A percentile compares a stretch with the other conserved stretches of the same genome.
Conservation (phyloP, 2,329 filamentous ascomycete species). For the Penicillium palitans region DNA sequence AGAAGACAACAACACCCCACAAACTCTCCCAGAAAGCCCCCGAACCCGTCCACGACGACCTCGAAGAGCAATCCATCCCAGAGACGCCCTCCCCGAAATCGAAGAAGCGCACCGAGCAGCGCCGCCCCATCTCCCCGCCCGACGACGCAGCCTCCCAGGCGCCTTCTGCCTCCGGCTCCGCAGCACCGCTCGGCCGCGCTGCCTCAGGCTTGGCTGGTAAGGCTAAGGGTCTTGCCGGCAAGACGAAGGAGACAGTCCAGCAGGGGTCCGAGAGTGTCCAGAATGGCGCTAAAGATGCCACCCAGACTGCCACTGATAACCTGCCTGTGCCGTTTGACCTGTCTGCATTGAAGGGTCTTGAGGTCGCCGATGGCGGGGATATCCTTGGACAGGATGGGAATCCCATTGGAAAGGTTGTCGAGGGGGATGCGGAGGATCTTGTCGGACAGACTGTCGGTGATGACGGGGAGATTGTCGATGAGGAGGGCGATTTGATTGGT, state of each 20-base stretch:
- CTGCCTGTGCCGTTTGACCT: conserved; percentile 34
- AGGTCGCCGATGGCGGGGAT: conserved; percentile 40
- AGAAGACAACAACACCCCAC: conserved; percentile 23
- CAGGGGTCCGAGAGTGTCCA: conserved; percentile 12
- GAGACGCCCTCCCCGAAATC: conserved; percentile 27
- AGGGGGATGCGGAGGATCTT: conserved; percentile 45
- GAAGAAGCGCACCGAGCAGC: conserved; percentile 29
- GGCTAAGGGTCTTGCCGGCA: conserved; percentile 18
- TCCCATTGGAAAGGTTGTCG: conserved; percentile 41
- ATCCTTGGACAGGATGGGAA: conserved; percentile 39
- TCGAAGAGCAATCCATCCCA: conserved; percentile 20
- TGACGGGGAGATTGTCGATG: conserved; percentile 35
- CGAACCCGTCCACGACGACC: conserved; percentile 22
- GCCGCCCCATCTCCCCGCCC: conserved; percentile 23
- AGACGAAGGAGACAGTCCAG: conserved; percentile 20
- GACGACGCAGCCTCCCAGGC: conserved; percentile 30
- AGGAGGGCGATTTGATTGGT: conserved; percentile 40
- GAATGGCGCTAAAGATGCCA: neutral
- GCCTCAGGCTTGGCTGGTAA: conserved; percentile 21
- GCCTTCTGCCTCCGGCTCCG: conserved; percentile 26
- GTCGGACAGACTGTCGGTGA: conserved; percentile 45
- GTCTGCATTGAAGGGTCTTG: conserved; percentile 41
- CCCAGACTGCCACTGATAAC: conserved; percentile 1
- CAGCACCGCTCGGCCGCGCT: conserved; percentile 17
- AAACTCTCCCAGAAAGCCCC: conserved; percentile 28